Evolutionary conservation across 2,329 filamentous ascomycete species (phyloP).

Genomic region (Xylariaceae sp.): DNA sequence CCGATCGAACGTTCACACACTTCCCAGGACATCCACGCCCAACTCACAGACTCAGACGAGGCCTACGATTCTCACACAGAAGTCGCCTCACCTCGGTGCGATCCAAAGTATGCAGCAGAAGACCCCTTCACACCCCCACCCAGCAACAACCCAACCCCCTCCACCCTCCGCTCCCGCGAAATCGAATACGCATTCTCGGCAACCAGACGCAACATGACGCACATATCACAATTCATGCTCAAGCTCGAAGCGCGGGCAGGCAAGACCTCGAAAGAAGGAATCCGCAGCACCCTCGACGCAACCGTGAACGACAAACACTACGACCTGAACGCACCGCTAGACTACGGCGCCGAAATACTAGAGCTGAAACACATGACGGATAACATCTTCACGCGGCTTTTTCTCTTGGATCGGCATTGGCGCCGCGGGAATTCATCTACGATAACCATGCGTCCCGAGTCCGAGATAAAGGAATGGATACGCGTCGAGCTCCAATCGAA

Average conservation of each 20-base stretch:
- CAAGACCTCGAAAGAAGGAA: conserved; percentile 27
- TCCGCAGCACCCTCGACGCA: conserved; percentile 29
- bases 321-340: background rate
- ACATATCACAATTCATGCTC: conserved; percentile 28
- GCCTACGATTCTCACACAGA: no score
- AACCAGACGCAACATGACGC: conserved; percentile 24
- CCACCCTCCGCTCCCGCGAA: conserved; percentile 13
- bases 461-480: conserved; percentile 21
- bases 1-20: background rate
- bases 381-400: conserved; percentile 22
- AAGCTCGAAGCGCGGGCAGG: conserved; percentile 29
- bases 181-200: conserved; percentile 18
- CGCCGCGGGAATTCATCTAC: conserved; percentile 4
- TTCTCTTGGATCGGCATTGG: conserved; percentile 26
- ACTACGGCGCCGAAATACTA: conserved; percentile 20
- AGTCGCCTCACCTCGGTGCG: no score
- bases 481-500: conserved; percentile 19
- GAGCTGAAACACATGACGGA: conserved; percentile 23
- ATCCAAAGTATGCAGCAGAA: background rate
- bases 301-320: conserved; percentile 20
- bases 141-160: background rate
- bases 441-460: conserved; percentile 22
- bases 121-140: background rate
- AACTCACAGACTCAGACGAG: background rate
- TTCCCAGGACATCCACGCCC: background rate